Base-by-base conservation (phyloP, 169 alveolate species). In the Cyclospora cayetanensis region DNA sequence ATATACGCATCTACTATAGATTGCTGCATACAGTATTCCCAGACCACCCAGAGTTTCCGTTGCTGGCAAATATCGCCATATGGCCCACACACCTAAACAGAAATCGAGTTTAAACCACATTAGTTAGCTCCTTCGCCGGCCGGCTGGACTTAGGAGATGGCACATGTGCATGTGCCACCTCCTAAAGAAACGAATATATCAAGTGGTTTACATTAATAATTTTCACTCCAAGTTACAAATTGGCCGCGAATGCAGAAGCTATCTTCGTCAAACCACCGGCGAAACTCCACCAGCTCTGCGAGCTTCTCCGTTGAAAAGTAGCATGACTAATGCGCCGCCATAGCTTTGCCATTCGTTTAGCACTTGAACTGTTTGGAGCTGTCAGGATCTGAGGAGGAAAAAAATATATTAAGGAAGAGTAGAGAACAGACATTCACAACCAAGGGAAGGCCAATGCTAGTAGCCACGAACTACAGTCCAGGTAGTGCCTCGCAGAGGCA, bases 201-300 rank as follows among this genome's bases (percentile, higher is more conserved):
- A n/a, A n/a, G n/a, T n/a, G n/a, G n/a, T n/a, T 50, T 50, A 0
- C 63, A 50, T 1, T 1, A 50, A 50, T n/a, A 0, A n/a, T n/a
- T 50, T 18, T 18, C 63, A 50, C 22, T 50, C 2, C 1, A 18
- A 31, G n/a, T 70, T 42, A 86, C 27, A 86, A n/a, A 50, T 86
- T 86, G 7, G 92, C 92, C 11, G 77, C 85, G 31, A 86, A 68
- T 7, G 92, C 92, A 27, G 85, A 41, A 7, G 74, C 85, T 7
- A 86, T 86, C 34, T 86, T 86, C 1, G 92, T 65, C 39, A 86
- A 29, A 15, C 77, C 55, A 18, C 85, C 55, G 27, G 82, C 77
- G 53, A 68, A 86, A 15, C 74, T 86, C 25, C 41, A 66, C 92
- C 92, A 86, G 29, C 92, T 52, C 46, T 65, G 83, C 5, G 74